These are phyloP conservation scores for Trypanosoma cruzi DNA, from an alignment of 208 protist genomes.

Conservation along the genomic window DNA sequence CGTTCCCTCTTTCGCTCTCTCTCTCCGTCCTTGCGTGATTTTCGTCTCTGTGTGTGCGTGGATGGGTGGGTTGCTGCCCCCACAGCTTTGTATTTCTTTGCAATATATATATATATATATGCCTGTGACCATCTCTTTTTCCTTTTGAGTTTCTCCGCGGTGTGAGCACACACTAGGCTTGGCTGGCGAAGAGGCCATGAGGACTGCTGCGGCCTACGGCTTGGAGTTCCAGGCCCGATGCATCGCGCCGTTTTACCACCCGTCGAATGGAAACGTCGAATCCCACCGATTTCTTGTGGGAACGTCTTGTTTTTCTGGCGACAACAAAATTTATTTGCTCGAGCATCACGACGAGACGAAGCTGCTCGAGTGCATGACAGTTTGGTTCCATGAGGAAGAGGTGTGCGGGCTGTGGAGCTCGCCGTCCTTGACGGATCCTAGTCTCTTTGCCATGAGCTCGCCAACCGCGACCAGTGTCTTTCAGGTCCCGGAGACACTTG, in stretches of 20 bases:
- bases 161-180: neutral
- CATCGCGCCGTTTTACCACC: conserved; percentile 63
- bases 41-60: too few species aligned
- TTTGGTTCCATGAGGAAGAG: conserved; percentile 64
- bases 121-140: conserved; percentile 12
- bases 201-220: conserved; percentile 54
- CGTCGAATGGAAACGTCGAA: conserved; percentile 35
- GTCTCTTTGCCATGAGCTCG: conserved; percentile 47
- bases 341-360: conserved; percentile 73
- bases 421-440: conserved; percentile 45
- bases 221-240: conserved; percentile 57
- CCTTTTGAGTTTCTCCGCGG: neutral
- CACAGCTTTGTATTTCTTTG: neutral
- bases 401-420: conserved; percentile 69
- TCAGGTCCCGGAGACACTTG: conserved; percentile 41
- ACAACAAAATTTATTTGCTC: conserved; percentile 80
- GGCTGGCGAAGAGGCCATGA: conserved; percentile 24
- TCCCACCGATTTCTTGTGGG: conserved; percentile 75
- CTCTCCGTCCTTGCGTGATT: neutral
- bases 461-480: conserved; percentile 33
- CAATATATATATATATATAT: conserved; percentile 1
- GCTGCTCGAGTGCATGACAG: conserved; percentile 53
- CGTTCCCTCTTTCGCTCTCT: neutral
- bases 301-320: conserved; percentile 40
- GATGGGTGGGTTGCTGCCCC: too few species aligned